Conservation (phyloP, 2,329 filamentous ascomycete species). For the Pseudogymnoascus sp. region DNA sequence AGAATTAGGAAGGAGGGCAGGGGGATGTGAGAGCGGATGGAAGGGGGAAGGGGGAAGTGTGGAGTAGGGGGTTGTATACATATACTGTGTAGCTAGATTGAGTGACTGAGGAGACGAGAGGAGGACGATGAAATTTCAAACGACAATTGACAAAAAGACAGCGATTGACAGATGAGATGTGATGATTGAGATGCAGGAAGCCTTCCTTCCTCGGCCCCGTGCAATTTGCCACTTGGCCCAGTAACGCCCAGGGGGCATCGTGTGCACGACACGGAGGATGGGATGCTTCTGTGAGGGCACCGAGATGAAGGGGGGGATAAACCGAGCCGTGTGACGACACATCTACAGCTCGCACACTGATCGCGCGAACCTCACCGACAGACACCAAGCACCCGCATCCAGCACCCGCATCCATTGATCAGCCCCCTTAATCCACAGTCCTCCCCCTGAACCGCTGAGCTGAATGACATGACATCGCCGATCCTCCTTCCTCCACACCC, state of each 20-base stretch:
- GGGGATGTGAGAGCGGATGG: background rate
- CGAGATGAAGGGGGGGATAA: slow-evolving; percentile 1
- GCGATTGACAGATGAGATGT: background rate
- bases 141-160: background rate
- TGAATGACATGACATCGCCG: slow-evolving; percentile 2
- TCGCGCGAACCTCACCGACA: background rate
- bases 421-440: background rate
- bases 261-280: background rate
- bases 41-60: background rate
- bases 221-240: background rate
- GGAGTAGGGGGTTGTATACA: slow-evolving; percentile 2
- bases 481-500: background rate
- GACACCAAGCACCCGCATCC: background rate
- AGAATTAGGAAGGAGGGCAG: background rate
- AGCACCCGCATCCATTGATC: background rate
- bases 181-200: slow-evolving; percentile 1
- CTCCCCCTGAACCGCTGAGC: slow-evolving; percentile 1
- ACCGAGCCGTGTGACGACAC: slow-evolving; percentile 1
- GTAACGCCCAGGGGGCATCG: background rate
- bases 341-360: background rate
- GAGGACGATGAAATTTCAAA: slow-evolving; percentile 1
- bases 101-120: background rate
- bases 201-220: slow-evolving; percentile 2
- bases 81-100: slow-evolving; percentile 8
- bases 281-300: background rate